Percentiles rank a stretch among this genome's conserved stretches.
Conservation (phyloP, 73 alveolate genomes). For the Paramecium sexaurelia region DNA sequence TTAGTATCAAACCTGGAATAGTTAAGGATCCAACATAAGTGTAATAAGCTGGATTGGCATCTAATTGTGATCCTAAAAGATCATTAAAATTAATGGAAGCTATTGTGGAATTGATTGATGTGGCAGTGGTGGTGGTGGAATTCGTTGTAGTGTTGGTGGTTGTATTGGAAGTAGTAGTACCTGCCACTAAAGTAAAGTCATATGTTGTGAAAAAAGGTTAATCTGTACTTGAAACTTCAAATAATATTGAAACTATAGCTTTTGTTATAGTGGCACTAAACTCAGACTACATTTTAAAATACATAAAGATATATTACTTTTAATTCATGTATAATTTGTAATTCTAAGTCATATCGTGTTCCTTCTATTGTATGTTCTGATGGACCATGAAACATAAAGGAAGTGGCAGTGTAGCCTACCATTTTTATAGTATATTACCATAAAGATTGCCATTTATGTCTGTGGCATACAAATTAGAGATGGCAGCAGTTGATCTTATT, state of each 20-base stretch:
- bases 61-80: constrained; percentile 52
- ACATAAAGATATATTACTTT: background rate
- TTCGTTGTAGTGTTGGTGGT: background rate
- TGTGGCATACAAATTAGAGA: constrained; percentile 60
- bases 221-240: background rate
- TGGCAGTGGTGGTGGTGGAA: background rate
- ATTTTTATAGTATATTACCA: background rate
- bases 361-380: constrained; percentile 66
- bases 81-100: constrained; percentile 43
- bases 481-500: constrained; percentile 31
- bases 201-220: constrained; percentile 36
- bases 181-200: background rate
- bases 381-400: constrained; percentile 45
- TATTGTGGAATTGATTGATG: background rate
- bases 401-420: constrained; percentile 56
- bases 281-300: background rate
- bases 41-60: constrained; percentile 54
- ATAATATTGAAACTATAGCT: constrained; percentile 59
- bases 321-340: constrained; percentile 12
- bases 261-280: constrained; percentile 18
- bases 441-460: constrained; percentile 62
- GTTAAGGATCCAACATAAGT: constrained; percentile 65
- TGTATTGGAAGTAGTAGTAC: background rate
- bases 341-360: constrained; percentile 52
- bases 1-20: background rate